Percentiles rank a stretch among this genome's conserved stretches.
Evolutionary conservation across 257 asterid genomes (phyloP).

Genomic region (Solanum tacnaense): DNA sequence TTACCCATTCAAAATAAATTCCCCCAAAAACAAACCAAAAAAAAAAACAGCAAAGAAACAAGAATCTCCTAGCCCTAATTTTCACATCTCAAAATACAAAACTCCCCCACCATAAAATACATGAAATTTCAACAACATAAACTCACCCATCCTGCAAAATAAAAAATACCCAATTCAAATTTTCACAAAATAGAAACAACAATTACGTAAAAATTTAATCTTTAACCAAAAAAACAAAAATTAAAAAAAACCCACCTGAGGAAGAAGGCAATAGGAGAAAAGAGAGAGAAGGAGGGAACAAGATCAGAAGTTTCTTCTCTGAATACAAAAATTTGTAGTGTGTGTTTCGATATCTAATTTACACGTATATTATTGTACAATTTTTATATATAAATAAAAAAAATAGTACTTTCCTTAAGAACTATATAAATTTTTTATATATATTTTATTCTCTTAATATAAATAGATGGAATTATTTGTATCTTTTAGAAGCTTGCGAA

Average conservation of each 20-base stretch:
- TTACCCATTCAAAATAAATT: constrained; percentile 62
- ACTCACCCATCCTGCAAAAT: neutral
- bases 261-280: neutral
- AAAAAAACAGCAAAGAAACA: constrained; percentile 2
- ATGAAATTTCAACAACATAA: neutral
- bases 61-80: neutral
- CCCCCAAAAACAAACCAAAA: neutral
- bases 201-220: neutral
- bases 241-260: neutral
- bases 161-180: neutral
- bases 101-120: neutral
- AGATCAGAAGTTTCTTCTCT: constrained; percentile 26
- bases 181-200: neutral
- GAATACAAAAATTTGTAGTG: neutral
- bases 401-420: neutral
- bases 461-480: neutral
- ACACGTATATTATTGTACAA: neutral
- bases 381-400: neutral
- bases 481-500: neutral
- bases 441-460: neutral
- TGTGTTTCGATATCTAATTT: neutral
- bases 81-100: neutral
- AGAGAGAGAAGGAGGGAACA: constrained; percentile 4
- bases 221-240: neutral
- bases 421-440: neutral